Percentiles rank a stretch among this genome's conserved stretches.
phyloP scores from a whole-genome alignment of 352 stramenopile genomes.

The Phytophthora hibernalis region DNA sequence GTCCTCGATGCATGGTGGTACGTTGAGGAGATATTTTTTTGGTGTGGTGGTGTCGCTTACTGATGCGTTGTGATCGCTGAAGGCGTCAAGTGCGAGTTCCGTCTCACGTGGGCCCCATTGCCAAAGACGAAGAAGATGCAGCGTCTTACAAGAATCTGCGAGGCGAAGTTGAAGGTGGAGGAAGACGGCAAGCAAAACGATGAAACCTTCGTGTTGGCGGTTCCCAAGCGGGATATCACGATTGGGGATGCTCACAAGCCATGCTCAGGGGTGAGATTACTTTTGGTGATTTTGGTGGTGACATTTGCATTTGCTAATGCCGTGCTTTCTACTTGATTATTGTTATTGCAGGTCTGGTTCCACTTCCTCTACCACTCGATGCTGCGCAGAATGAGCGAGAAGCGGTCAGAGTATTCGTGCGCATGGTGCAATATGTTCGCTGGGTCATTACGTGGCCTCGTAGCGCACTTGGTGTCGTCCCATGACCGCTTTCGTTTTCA shows the following conservation, averaged over 20 bases:
- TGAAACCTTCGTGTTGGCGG: slow-evolving; percentile 41
- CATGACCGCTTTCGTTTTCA: slow-evolving; percentile 86
- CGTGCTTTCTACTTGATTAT: no score
- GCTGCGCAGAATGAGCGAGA: slow-evolving; percentile 83
- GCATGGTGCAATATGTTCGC: slow-evolving; percentile 88
- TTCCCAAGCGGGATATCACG: slow-evolving; percentile 47
- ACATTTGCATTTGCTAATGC: not conserved
- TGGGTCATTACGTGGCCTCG: slow-evolving; percentile 71
- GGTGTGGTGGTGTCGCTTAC: slow-evolving; percentile 1
- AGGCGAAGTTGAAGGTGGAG: slow-evolving; percentile 45
- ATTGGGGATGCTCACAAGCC: slow-evolving; percentile 18
- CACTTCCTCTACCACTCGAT: slow-evolving; percentile 87
- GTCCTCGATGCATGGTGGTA: slow-evolving; percentile 57
- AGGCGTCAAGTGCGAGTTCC: slow-evolving; percentile 70
- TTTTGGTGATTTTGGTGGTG: no score
- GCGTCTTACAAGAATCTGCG: slow-evolving; percentile 47
- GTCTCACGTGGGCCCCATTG: slow-evolving; percentile 53
- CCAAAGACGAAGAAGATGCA: slow-evolving; percentile 49
- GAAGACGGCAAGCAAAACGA: slow-evolving; percentile 26
- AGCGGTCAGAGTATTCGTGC: slow-evolving; percentile 82
- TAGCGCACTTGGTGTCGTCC: slow-evolving; percentile 79
- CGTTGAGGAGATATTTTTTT: slow-evolving; percentile 17
- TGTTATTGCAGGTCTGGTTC: slow-evolving; percentile 71
- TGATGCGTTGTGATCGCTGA: not conserved
- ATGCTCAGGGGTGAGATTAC: slow-evolving; percentile 39